Conservation (phyloP, 345 rosid genomes). For the Gossypium mustelinum region DNA sequence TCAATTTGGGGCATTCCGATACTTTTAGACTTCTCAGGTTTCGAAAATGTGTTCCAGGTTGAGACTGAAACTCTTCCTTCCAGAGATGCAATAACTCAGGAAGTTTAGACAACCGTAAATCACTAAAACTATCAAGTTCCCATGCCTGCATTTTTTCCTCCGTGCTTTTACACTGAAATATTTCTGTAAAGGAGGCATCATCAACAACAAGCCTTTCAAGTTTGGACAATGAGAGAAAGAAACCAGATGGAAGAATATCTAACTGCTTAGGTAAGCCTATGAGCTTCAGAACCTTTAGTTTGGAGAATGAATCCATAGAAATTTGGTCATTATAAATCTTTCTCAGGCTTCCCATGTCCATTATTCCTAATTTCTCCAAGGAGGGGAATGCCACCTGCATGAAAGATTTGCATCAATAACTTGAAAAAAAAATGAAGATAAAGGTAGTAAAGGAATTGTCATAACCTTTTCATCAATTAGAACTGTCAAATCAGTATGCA, state of each 20-base stretch:
- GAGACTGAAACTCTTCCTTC: background rate
- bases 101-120: slow-evolving; percentile 9
- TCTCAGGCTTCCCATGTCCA: background rate
- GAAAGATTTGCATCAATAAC: background rate
- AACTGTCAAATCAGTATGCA: background rate
- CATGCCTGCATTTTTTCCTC: background rate
- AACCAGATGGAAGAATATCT: background rate
- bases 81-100: slow-evolving; percentile 8
- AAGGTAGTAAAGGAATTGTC: background rate
- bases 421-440: background rate
- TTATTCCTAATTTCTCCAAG: slow-evolving; percentile 12
- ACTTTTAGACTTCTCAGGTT: slow-evolving; percentile 13
- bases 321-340: background rate
- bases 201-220: slow-evolving; percentile 12
- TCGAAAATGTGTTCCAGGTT: background rate
- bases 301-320: background rate
- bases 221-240: slow-evolving; percentile 4
- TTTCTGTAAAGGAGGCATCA: slow-evolving; percentile 3
- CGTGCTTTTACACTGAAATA: background rate
- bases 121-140: background rate
- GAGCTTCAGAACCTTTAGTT: slow-evolving; percentile 9
- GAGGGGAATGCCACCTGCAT: slow-evolving; percentile 8
- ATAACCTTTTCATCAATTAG: slow-evolving; percentile 11
- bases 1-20: background rate
- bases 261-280: slow-evolving; percentile 1